A percentile compares a stretch with the other conserved stretches of the same genome.
These are phyloP conservation scores for Pythium folliculosum DNA, from an alignment of 352 stramenopile species.

Conservation along the genomic window DNA sequence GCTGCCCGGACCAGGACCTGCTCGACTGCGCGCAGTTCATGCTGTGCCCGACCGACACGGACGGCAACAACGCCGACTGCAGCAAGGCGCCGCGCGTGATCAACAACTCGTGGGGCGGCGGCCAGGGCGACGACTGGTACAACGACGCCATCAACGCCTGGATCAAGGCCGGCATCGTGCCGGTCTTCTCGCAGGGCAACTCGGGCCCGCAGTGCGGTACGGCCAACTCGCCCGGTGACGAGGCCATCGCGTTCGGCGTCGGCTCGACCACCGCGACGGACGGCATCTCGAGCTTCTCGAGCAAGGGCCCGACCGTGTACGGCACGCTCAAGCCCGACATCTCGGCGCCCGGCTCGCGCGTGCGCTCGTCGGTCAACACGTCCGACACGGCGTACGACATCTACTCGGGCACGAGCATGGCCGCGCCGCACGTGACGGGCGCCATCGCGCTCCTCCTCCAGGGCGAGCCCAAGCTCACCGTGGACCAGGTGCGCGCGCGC, in stretches of 20 bases:
- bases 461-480: constrained; percentile 15
- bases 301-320: background rate
- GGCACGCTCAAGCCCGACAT: constrained; percentile 33
- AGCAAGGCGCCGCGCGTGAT: constrained; percentile 22
- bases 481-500: constrained; percentile 15
- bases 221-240: constrained; percentile 22
- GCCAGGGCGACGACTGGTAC: constrained; percentile 19
- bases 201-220: constrained; percentile 16
- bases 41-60: constrained; percentile 24
- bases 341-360: constrained; percentile 23
- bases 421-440: constrained; percentile 30
- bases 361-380: constrained; percentile 29
- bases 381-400: constrained; percentile 28
- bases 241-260: background rate
- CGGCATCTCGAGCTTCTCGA: constrained; percentile 26
- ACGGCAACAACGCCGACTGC: constrained; percentile 30
- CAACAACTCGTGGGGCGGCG: constrained; percentile 29
- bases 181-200: constrained; percentile 28
- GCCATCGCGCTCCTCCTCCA: constrained; percentile 27
- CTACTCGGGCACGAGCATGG: constrained; percentile 31
- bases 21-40: constrained; percentile 32
- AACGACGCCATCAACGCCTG: constrained; percentile 17
- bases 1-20: constrained; percentile 23
- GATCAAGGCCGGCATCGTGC: constrained; percentile 26
- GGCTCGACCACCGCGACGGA: constrained; percentile 19